A percentile compares a stretch with the other conserved stretches of the same genome.
phyloP scores from a whole-genome alignment of 1,284 basidiomycete species.

The Ustilago bromivora region DNA sequence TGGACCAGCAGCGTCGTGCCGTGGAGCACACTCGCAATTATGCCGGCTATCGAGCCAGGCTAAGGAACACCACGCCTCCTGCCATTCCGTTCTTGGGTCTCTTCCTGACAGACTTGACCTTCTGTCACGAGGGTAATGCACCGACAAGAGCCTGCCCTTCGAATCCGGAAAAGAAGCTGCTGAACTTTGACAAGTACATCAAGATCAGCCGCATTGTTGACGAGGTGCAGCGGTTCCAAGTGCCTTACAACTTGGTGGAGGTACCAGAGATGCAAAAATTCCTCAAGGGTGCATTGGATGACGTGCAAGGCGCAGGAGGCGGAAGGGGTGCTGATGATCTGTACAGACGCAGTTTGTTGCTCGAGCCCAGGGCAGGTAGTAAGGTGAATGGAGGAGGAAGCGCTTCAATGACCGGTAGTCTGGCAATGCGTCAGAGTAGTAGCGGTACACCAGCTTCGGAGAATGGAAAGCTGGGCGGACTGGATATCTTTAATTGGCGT shows the following conservation, averaged over 20 bases:
- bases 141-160: constrained; percentile 79
- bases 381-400: constrained; percentile 14
- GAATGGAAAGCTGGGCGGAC: constrained; percentile 37
- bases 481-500: constrained; percentile 65
- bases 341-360: constrained; percentile 64
- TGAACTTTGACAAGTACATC: constrained; percentile 85
- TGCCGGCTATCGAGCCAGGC: constrained; percentile 85
- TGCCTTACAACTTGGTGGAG: constrained; percentile 82
- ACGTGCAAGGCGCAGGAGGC: constrained; percentile 49
- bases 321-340: constrained; percentile 61
- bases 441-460: constrained; percentile 20
- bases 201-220: constrained; percentile 63
- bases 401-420: constrained; percentile 32
- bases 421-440: constrained; percentile 41
- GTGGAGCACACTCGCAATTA: constrained; percentile 93
- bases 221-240: constrained; percentile 95
- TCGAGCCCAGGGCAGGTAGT: constrained; percentile 63
- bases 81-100: constrained; percentile 74
- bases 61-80: constrained; percentile 70
- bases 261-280: constrained; percentile 86
- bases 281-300: constrained; percentile 70
- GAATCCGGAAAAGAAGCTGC: constrained; percentile 80
- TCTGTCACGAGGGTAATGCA: constrained; percentile 94
- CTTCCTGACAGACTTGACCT: constrained; percentile 91
- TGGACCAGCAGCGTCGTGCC: constrained; percentile 84